Evolutionary conservation across 192 early-diverging fungal genomes (phyloP).

Genomic region (Coemansia sp.): DNA sequence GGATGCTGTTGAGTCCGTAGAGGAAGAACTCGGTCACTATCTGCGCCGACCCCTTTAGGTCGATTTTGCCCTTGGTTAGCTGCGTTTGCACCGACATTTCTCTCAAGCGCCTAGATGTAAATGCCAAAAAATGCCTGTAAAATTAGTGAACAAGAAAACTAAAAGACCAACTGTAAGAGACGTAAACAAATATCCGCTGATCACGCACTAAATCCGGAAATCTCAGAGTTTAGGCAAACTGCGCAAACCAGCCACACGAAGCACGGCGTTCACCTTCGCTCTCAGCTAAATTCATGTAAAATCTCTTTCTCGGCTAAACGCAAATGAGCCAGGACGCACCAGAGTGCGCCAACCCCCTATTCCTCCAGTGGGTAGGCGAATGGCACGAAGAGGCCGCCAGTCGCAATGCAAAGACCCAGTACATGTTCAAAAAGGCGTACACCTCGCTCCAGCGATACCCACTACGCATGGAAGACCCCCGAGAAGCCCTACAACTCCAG

Average conservation of each 20-base stretch:
- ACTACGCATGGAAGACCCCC: constrained; percentile 56
- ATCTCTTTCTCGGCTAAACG: not conserved
- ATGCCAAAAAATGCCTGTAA: not conserved
- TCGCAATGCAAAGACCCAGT: constrained; percentile 55
- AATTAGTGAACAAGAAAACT: not conserved
- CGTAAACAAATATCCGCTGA: constrained; percentile 5
- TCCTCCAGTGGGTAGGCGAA: constrained; percentile 65
- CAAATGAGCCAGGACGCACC: constrained; percentile 10
- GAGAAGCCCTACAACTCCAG: constrained; percentile 57
- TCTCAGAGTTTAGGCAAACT: not conserved
- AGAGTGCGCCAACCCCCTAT: constrained; percentile 67
- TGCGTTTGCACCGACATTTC: constrained; percentile 38
- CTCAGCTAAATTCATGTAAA: not conserved
- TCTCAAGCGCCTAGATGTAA: not conserved
- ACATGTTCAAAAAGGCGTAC: constrained; percentile 60
- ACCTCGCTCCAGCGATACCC: constrained; percentile 65
- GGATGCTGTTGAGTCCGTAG: constrained; percentile 81
- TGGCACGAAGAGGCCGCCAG: constrained; percentile 60
- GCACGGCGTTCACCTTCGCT: not conserved
- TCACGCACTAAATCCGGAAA: not conserved
- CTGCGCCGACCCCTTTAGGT: constrained; percentile 78
- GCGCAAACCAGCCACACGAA: not conserved
- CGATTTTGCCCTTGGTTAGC: constrained; percentile 65
- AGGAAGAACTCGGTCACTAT: constrained; percentile 90
- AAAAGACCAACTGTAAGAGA: not conserved